Evolutionary conservation across 1,284 basidiomycete species (phyloP), one percentile per base, ranked within the genome.

Genomic region (Trametes pubescens): DNA sequence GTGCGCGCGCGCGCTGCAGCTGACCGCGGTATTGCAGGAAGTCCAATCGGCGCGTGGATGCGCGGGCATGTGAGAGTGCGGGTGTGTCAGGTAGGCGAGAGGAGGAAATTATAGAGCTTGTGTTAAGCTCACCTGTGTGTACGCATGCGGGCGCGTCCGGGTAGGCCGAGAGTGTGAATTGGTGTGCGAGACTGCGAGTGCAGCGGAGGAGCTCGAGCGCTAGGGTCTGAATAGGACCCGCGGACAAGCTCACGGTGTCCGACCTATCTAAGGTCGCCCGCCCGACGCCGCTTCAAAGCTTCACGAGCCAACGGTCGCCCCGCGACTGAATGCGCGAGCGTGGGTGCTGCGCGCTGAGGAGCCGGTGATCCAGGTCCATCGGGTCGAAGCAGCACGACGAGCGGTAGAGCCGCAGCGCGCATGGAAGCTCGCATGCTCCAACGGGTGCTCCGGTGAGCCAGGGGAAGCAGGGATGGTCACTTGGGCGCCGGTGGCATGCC

Each of bases 301-400:
- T 7, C 24, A 14, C 11, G 24, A 3, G 10, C 14, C 24, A 24
- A 1, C 9, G 24, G 24, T 48, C 47, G 47, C 24, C 4, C 24
- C 24, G 47, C 13, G 26, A n/a, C 26, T 16, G 49, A 32, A n/a
- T 32, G 49, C 29, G 49, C 49, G 49, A 34, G 49, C 49, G 32
- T 35, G 49, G 32, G 49, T 18, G 22, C 29, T 34, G 18, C 16
- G 29, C 18, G 49, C 37, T 40, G 32, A 26, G 24, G 46, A 21
- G 37, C 62, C 63, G 66, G 61, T 51, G 56, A 59, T 65, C 64
- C 60, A 51, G 47, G 59, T 48, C 2, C 53, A 65, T 68, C 66
- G 66, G 66, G 64, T 29, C 48, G 66, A 65, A 68, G 61, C 61
- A 13, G 47, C 18, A 2, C n/a, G 2, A 32, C 59, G 61, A 62